Evolutionary conservation across 768 basidiomycete species (phyloP), one percentile per base, ranked within the genome.

Genomic region (Hortiboletus flavorubellus): DNA sequence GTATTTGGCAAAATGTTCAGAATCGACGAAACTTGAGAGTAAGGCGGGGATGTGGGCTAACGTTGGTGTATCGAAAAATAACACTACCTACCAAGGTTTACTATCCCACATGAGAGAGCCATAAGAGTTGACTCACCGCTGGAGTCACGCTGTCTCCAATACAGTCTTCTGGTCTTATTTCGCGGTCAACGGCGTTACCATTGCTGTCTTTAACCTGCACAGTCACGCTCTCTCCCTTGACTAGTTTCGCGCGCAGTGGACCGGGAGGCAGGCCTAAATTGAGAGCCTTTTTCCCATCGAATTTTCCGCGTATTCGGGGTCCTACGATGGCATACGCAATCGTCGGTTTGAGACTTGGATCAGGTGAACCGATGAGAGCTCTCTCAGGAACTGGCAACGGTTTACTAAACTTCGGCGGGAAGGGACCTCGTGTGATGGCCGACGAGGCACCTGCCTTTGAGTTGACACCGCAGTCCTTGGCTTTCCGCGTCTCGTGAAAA

Each of bases 41-140:
- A 91, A 68, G 7, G 77, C 70, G 2, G 77, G 72, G 16, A 87
- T 82, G 66, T 88, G 82, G 31, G 68, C 75, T 0, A 76, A 71
- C 0, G 81, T 79, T 1, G 93, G 89, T 12, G 89, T 80, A 61
- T 94, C 90, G 42, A 95, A 69, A 39, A 93, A 72, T 6, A 93
- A 67, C 23, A 86, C 67, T 4, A 78, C 84, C 84, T 90, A 60
- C 29, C 39, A 45, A 46, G 33, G 16, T 14, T 38, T 38, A 33
- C 11, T 15, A 16, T 21, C 2, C 15, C 8, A 21, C 49, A 7
- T 10, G 30, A 33, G 31, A 23, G 21, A 50, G 41, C 33, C 37
- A 46, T 4, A 21, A 18, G 30, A 26, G 30, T 29, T 34, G 35
- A 63, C 73, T 58, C 62, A 83, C 81, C 53, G 74, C 73, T 30